Evolutionary conservation across 2,329 filamentous ascomycete genomes (phyloP).

Genomic region (Piedraia hortae): DNA sequence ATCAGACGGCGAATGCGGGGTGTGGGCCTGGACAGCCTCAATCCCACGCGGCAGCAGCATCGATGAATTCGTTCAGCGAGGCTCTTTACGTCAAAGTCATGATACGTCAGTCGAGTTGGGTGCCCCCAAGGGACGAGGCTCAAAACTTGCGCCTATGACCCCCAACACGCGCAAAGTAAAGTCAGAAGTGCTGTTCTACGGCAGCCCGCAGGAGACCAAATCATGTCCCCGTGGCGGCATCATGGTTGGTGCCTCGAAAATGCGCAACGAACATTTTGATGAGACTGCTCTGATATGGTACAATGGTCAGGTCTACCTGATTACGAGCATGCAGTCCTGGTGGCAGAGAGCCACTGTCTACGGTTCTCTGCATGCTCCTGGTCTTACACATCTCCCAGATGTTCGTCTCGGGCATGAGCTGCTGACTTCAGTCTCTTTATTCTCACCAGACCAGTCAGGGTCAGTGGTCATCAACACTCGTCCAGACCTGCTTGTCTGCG

Average conservation of each 20-base stretch:
- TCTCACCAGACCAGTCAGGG: constrained; percentile 10
- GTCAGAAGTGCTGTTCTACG: constrained; percentile 19
- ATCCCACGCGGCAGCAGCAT: constrained; percentile 4
- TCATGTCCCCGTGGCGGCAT: constrained; percentile 16
- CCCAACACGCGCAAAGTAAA: constrained; percentile 22
- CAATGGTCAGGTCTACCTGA: constrained; percentile 17
- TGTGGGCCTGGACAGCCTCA: constrained; percentile 18
- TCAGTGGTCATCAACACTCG: constrained; percentile 17
- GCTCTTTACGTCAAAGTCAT: constrained; percentile 8
- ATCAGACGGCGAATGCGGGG: constrained; percentile 24
- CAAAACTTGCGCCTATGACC: constrained; percentile 21
- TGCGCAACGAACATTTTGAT: constrained; percentile 12
- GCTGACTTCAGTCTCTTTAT: constrained; percentile 18
- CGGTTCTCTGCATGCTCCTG: constrained; percentile 16
- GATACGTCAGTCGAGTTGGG: constrained; percentile 5
- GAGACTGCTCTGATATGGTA: constrained; percentile 22
- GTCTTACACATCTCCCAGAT: constrained; percentile 16
- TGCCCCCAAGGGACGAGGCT: constrained; percentile 1
- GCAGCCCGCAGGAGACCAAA: constrained; percentile 11
- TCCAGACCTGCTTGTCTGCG: constrained; percentile 17
- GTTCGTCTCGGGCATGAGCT: constrained; percentile 16
- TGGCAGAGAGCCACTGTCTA: constrained; percentile 16
- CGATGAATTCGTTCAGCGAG: constrained; percentile 9
- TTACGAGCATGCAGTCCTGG: constrained; percentile 19
- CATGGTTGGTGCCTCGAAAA: constrained; percentile 12